Conservation (phyloP, 768 basidiomycete species). For the Hortiboletus campestris region DNA sequence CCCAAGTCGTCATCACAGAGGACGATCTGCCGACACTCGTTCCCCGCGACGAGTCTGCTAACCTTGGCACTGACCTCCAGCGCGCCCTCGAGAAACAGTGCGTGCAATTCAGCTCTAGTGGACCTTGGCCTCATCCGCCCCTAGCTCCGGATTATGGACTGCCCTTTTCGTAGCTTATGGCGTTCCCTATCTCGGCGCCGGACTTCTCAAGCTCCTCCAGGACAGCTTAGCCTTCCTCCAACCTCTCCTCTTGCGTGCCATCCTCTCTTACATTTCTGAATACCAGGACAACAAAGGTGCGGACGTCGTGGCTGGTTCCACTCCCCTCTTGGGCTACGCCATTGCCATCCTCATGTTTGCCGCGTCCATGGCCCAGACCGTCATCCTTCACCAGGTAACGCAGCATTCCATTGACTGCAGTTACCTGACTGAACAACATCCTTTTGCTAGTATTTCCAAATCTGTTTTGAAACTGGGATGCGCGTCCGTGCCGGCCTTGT, state of each 20-base stretch:
- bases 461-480: slow-evolving; percentile 84
- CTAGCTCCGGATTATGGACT: slow-evolving; percentile 65
- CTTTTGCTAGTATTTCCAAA: slow-evolving; percentile 72
- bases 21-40: slow-evolving; percentile 79
- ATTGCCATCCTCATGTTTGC: slow-evolving; percentile 80
- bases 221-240: slow-evolving; percentile 83
- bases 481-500: slow-evolving; percentile 90
- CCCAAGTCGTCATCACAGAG: slow-evolving; percentile 68
- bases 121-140: not conserved
- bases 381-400: slow-evolving; percentile 73
- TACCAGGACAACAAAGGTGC: slow-evolving; percentile 57
- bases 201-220: slow-evolving; percentile 68
- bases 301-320: slow-evolving; percentile 27
- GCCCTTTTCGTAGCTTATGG: slow-evolving; percentile 81
- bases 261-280: slow-evolving; percentile 77
- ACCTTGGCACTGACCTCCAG: slow-evolving; percentile 62
- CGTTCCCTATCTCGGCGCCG: slow-evolving; percentile 63
- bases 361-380: slow-evolving; percentile 73
- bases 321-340: slow-evolving; percentile 63
- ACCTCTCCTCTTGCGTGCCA: slow-evolving; percentile 77
- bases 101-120: slow-evolving; percentile 21
- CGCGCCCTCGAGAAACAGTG: slow-evolving; percentile 63
- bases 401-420: not conserved
- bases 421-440: not conserved
- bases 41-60: slow-evolving; percentile 64